These are phyloP conservation scores for Calonectria ilicicola DNA, from an alignment of 2,329 filamentous ascomycete species.

Conservation along the genomic window DNA sequence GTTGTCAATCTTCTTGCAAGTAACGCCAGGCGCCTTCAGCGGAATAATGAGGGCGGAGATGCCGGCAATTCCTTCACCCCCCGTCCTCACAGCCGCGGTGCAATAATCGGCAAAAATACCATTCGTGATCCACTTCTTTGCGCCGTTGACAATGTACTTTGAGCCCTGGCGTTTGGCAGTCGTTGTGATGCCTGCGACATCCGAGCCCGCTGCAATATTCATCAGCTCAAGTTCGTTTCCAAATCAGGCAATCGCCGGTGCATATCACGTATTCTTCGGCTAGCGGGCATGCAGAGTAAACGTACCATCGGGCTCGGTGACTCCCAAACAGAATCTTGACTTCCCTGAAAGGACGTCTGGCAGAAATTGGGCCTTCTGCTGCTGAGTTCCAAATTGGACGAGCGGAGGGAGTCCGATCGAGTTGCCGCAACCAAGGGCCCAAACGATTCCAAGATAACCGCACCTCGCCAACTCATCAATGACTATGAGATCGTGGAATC, in stretches of 20 bases:
- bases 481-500: constrained; percentile 67
- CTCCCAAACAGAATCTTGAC: constrained; percentile 32
- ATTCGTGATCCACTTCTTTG: constrained; percentile 35
- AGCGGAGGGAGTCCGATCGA: constrained; percentile 74
- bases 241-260: background rate
- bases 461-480: constrained; percentile 67
- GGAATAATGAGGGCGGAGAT: constrained; percentile 28
- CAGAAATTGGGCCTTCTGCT: constrained; percentile 36
- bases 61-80: constrained; percentile 15
- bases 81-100: constrained; percentile 30
- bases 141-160: constrained; percentile 29
- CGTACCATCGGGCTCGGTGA: constrained; percentile 34
- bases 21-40: constrained; percentile 15
- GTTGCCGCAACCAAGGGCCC: constrained; percentile 69
- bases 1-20: constrained; percentile 24
- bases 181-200: constrained; percentile 29
- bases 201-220: constrained; percentile 28
- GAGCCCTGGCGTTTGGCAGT: constrained; percentile 14
- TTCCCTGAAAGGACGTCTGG: constrained; percentile 22
- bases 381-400: constrained; percentile 69
- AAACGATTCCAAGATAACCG: constrained; percentile 65
- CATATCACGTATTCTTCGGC: background rate
- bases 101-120: constrained; percentile 29
- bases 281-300: background rate
- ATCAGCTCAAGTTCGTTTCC: background rate